Conservation (phyloP, 345 rosid species). For the Citrus mangshanensis region DNA sequence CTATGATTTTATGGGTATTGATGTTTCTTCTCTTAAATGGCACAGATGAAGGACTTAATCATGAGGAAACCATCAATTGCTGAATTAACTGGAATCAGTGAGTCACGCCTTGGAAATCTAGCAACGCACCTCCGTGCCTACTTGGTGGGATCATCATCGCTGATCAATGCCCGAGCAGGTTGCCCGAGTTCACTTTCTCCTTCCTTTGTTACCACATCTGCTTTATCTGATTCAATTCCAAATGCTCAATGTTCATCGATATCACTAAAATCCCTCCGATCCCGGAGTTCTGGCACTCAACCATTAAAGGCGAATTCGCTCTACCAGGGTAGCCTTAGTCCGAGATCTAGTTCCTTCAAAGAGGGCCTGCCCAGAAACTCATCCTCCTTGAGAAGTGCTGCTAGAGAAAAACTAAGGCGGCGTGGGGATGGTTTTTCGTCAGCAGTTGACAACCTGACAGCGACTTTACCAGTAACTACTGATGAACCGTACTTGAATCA, state of each 20-base stretch:
- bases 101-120: slow-evolving; percentile 82
- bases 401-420: slow-evolving; percentile 62
- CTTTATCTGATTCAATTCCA: slow-evolving; percentile 13
- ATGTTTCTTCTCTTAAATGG: not conserved
- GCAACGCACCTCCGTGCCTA: slow-evolving; percentile 77
- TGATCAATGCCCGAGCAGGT: slow-evolving; percentile 30
- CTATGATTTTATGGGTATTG: not conserved
- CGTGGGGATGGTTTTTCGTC: slow-evolving; percentile 56
- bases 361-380: slow-evolving; percentile 54
- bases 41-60: slow-evolving; percentile 80
- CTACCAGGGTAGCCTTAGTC: slow-evolving; percentile 78
- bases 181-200: slow-evolving; percentile 17
- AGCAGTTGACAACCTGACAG: slow-evolving; percentile 37
- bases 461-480: slow-evolving; percentile 27
- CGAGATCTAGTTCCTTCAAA: slow-evolving; percentile 76
- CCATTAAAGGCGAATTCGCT: slow-evolving; percentile 38
- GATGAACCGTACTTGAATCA: slow-evolving; percentile 28
- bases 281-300: slow-evolving; percentile 47
- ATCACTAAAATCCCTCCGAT: slow-evolving; percentile 43
- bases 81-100: slow-evolving; percentile 86
- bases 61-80: slow-evolving; percentile 82
- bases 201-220: slow-evolving; percentile 20
- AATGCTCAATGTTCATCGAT: slow-evolving; percentile 19
- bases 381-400: slow-evolving; percentile 45
- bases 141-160: slow-evolving; percentile 58